A percentile compares a stretch with the other conserved stretches of the same genome.
Conservation (phyloP, 306 rosid genomes). For the Trifolium repens region DNA sequence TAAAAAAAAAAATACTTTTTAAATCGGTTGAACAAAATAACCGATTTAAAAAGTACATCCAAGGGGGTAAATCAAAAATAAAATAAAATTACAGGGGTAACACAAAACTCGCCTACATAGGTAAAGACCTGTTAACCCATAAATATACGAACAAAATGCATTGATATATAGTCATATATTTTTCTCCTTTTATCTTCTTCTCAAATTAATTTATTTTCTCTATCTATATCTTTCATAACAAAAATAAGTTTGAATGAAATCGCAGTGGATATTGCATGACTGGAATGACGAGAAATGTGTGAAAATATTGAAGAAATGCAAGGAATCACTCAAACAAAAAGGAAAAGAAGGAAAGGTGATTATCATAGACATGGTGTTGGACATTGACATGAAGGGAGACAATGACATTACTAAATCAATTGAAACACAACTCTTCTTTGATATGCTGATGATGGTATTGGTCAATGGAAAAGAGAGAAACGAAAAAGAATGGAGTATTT, state of each 20-base stretch:
- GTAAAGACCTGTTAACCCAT: too few species aligned
- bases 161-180: too few species aligned
- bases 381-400: not conserved
- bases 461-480: constrained; percentile 9
- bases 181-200: not conserved
- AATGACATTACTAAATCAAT: not conserved
- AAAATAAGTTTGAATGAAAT: not conserved
- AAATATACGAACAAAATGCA: too few species aligned
- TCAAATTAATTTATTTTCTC: not conserved
- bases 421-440: constrained; percentile 21
- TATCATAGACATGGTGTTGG: constrained; percentile 26
- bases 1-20: too few species aligned
- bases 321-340: constrained; percentile 9
- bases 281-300: constrained; percentile 37
- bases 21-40: too few species aligned
- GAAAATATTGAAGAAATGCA: constrained; percentile 34
- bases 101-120: too few species aligned
- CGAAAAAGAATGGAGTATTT: not conserved
- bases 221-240: not conserved
- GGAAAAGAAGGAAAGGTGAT: constrained; percentile 32
- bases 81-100: too few species aligned
- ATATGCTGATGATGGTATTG: constrained; percentile 9
- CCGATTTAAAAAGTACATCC: too few species aligned
- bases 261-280: constrained; percentile 38
- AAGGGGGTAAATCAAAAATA: too few species aligned